phyloP scores from a whole-genome alignment of 345 rosid species.

The Dipteronia dyeriana region DNA sequence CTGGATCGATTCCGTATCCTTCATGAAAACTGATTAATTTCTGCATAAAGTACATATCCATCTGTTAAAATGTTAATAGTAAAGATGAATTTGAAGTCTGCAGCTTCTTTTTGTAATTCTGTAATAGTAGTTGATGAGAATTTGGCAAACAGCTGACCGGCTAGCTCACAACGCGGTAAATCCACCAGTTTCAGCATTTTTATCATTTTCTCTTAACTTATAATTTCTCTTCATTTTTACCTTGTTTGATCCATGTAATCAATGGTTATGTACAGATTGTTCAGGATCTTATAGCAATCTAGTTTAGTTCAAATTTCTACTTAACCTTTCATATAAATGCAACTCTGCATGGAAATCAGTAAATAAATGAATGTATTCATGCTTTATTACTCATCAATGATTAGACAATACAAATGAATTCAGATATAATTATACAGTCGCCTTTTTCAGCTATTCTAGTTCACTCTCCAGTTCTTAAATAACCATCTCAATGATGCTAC shows the following conservation, averaged over 20 bases:
- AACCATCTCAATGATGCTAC: slow-evolving; percentile 49
- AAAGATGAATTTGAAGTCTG: neutral
- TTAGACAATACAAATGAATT: no score
- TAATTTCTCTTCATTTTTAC: neutral
- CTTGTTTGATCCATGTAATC: neutral
- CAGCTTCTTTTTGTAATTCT: neutral
- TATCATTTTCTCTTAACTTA: neutral
- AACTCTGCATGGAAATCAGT: neutral
- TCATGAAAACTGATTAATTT: neutral
- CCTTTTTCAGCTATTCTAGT: neutral
- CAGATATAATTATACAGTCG: neutral
- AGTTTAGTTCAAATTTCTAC: neutral
- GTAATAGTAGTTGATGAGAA: slow-evolving; percentile 1
- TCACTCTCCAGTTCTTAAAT: neutral
- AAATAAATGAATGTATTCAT: neutral
- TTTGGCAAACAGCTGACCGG: neutral
- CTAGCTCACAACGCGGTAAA: neutral
- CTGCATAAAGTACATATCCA: neutral
- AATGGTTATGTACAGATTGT: neutral
- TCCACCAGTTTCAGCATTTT: neutral
- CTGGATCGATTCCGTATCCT: neutral
- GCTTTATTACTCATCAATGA: neutral
- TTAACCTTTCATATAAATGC: neutral
- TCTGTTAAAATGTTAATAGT: neutral
- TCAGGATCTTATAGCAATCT: neutral